phyloP scores from a whole-genome alignment of 2,329 filamentous ascomycete species.

The Elsinoe fawcettii region DNA sequence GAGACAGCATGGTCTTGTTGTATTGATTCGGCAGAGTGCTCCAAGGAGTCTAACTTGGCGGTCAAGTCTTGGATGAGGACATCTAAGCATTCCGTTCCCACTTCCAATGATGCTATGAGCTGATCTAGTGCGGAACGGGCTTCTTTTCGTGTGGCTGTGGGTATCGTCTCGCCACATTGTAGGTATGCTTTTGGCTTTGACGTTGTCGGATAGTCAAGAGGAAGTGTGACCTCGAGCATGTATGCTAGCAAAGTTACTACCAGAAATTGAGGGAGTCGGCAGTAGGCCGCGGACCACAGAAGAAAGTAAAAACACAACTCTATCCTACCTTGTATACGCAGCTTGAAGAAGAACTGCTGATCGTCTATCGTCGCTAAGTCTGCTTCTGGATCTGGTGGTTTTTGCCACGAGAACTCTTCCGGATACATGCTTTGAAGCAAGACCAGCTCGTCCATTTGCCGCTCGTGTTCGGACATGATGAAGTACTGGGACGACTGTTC shows the following conservation, averaged over 20 bases:
- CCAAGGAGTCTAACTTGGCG: background rate
- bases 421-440: conserved; percentile 20
- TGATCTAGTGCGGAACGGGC: conserved; percentile 15
- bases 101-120: conserved; percentile 3
- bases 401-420: conserved; percentile 19
- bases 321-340: conserved; percentile 17
- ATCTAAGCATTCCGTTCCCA: conserved; percentile 17
- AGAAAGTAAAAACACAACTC: too few relatives aligned
- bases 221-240: conserved; percentile 17
- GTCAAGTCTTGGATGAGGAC: conserved; percentile 15
- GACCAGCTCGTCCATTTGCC: conserved; percentile 18
- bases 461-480: background rate
- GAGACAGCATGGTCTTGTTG: too few relatives aligned
- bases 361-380: conserved; percentile 3
- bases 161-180: conserved; percentile 14
- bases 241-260: conserved; percentile 16
- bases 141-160: conserved; percentile 16
- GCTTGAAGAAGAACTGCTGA: conserved; percentile 13
- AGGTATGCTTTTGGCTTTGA: conserved; percentile 17
- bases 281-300: too few relatives aligned
- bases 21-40: background rate
- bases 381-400: background rate
- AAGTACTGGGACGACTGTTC: too few relatives aligned
- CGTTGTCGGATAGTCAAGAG: conserved; percentile 15
- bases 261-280: too few relatives aligned